Evolutionary conservation across 768 basidiomycete species (phyloP), one percentile per base, ranked within the genome.

Genomic region (Pulveroboletus sp.): DNA sequence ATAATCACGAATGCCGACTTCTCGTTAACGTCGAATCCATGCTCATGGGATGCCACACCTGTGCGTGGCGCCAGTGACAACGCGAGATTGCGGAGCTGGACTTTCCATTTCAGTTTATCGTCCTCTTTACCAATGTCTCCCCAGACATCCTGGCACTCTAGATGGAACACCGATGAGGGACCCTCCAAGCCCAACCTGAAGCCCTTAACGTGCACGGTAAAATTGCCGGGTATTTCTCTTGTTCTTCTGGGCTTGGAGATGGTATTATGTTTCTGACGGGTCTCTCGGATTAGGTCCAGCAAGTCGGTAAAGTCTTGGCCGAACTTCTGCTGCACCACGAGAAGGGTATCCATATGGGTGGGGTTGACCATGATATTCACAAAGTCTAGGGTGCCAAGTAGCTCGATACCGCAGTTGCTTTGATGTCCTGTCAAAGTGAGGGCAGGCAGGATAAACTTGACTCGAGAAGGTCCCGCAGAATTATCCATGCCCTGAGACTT

Each of bases 301-400:
- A 93, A 72, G 51, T 93, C 91, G 55, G 86, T 85, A 67, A 93
- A 88, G 67, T 93, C 91, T 59, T 86, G 85, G 6, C 89, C 91
- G 50, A 93, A 93, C 61, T 92, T 92, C 55, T 89, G 87, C 60
- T 92, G 91, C 8, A 94, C 86, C 5, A 79, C 80, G 3, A 93
- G 75, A 4, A 93, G 66, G 5, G 86, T 88, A 61, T 94, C 92
- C 81, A 89, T 85, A 58, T 92, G 83, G 0, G 81, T 80, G 5
- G 89, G 87, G 59, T 88, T 91, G 50, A 93, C 76, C 60, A 79
- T 85, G 50, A 89, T 69, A 33, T 83, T 76, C 55, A 92, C 77
- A 48, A 80, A 79, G 9, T 89, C 87, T 37, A 93, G 67, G 27
- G 85, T 69, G 3, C 78, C 77, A 21, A 85, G 64, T 6, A 80